phyloP scores from a whole-genome alignment of 2,329 filamentous ascomycete species.

The Ceratocystis diversiconidia region DNA sequence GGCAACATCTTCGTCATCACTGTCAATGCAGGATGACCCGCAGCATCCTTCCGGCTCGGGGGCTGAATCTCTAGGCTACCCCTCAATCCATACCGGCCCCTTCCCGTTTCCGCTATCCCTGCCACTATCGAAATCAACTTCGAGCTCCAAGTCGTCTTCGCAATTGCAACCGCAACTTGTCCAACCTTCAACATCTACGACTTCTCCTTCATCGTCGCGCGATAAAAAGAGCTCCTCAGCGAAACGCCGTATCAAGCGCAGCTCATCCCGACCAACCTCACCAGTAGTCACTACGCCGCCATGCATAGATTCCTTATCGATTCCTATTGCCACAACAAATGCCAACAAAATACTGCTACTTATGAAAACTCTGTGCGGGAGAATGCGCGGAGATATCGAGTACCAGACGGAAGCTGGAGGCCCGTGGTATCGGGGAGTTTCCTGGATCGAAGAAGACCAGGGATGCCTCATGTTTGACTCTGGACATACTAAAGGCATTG shows the following conservation, averaged over 20 bases:
- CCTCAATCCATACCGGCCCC: conserved; percentile 26
- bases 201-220: conserved; percentile 18
- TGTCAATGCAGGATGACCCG: conserved; percentile 38
- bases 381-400: conserved; percentile 65
- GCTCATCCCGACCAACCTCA: conserved; percentile 43
- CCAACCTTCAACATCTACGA: conserved; percentile 12
- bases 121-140: background rate
- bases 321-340: conserved; percentile 49
- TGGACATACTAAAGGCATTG: conserved; percentile 23
- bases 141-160: background rate
- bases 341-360: conserved; percentile 57
- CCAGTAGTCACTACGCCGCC: conserved; percentile 38
- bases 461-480: conserved; percentile 63
- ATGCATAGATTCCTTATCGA: conserved; percentile 44
- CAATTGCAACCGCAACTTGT: conserved; percentile 19
- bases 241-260: conserved; percentile 41
- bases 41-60: conserved; percentile 28
- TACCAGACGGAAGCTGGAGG: conserved; percentile 49
- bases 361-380: conserved; percentile 64
- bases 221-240: conserved; percentile 35
- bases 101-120: conserved; percentile 9
- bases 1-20: conserved; percentile 36
- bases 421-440: conserved; percentile 56
- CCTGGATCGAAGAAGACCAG: conserved; percentile 63
- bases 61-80: conserved; percentile 31